Conservation (phyloP, 306 rosid species). For the Fagus crenata region DNA sequence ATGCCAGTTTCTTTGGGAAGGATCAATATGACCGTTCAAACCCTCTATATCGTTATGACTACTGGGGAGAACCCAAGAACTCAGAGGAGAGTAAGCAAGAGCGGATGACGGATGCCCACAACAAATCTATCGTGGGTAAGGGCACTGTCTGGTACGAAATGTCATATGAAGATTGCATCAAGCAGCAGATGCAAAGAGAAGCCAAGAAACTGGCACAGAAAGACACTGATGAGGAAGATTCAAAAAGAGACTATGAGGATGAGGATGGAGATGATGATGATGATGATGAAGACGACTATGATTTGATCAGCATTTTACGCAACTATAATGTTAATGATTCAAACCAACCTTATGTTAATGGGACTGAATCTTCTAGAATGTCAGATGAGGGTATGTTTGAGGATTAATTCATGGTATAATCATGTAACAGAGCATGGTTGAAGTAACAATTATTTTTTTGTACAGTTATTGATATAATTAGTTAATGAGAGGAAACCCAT, state of each 20-base stretch:
- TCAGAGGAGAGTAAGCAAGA: conserved; percentile 88
- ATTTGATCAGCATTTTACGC: conserved; percentile 62
- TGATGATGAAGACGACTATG: conserved; percentile 44
- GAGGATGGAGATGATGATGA: conserved; percentile 31
- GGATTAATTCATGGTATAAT: conserved; percentile 29
- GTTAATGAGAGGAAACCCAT: conserved; percentile 16
- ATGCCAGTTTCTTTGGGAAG: conserved; percentile 73
- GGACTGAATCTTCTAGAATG: conserved; percentile 69
- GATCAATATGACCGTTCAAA: conserved; percentile 71
- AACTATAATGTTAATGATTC: conserved; percentile 34
- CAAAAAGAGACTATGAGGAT: conserved; percentile 8
- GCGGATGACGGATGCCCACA: conserved; percentile 70
- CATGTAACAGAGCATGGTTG: neutral
- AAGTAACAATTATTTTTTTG: conserved; percentile 2
- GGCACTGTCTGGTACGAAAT: conserved; percentile 66
- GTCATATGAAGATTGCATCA: conserved; percentile 76
- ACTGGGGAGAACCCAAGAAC: conserved; percentile 97
- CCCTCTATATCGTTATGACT: conserved; percentile 85
- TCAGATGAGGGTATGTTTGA: conserved; percentile 76
- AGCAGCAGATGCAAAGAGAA: conserved; percentile 53
- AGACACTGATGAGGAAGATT: conserved; percentile 26
- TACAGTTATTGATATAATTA: conserved; percentile 1
- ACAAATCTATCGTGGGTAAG: conserved; percentile 83
- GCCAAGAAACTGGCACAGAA: conserved; percentile 35
- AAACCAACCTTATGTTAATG: conserved; percentile 75